Base-by-base conservation (phyloP, 2,329 filamentous ascomycete species). In the Stachybotrys chlorohalonatus region DNA sequence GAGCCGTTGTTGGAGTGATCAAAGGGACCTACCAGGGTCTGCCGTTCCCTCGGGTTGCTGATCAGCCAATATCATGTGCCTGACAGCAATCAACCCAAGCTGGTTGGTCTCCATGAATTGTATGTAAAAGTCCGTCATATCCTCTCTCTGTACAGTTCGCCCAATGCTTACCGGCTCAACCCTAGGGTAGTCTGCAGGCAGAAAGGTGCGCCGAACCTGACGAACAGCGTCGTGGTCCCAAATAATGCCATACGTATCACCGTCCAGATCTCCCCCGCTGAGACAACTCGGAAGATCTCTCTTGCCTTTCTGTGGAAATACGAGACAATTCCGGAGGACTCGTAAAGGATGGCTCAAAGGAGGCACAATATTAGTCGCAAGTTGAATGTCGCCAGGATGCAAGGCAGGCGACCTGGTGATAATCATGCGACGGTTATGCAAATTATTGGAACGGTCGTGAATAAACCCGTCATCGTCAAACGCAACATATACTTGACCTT, bases 51-150 rank as follows among this genome's bases (percentile, higher is more conserved):
- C 31, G 0, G 60, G 45, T 30, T 69, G 66, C 54, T 82, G 75
- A 63, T 90, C 87, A 0, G 86, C 83, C 15, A 88, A 63, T 1
- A 87, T 76, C 59, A 84, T 76, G 62, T 90, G 87, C 2, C 77
- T 70, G 0, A 70, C 83, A 0, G 86, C 84, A 59, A 90, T 88
- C 49, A 84, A 65, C 0, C 85, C 85, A 1, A 89, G 68, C 16
- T 83, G 76, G 60, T 89, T 84, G 1, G 79, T 82, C 57, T 79
- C 75, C 83, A 90, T 89, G 57, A 90, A 90, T 15, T 84, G 75
- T n/a, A 95, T 76, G 58, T 95, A 94, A 68, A 93, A 94, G 11
- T 87, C 75, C 0, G 83, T 84, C 72, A 95, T 94, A 60, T 95
- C 89, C 1, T 79, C 66, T 2, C 69, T 68, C 1, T 68, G 69